Conservation (phyloP, 306 rosid genomes). For the Malus orientalis region DNA sequence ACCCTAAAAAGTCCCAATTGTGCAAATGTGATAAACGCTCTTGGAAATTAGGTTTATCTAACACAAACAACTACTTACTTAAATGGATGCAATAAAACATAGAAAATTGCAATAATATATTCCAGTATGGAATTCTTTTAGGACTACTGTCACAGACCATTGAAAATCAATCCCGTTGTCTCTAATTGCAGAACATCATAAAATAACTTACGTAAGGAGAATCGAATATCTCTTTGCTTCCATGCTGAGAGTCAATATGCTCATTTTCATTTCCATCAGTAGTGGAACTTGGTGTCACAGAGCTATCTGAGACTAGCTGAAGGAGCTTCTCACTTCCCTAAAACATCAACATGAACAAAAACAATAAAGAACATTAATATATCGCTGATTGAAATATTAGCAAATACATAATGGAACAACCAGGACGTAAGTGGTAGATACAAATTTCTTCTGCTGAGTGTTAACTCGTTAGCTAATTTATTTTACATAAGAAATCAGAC, state of each 20-base stretch:
- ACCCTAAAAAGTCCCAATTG: not conserved
- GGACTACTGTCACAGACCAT: not conserved
- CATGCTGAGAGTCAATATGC: slow-evolving; percentile 11
- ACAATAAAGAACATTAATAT: not conserved
- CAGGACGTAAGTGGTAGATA: not conserved
- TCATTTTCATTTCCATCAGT: slow-evolving; percentile 22
- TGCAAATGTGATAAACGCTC: not conserved
- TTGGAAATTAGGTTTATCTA: not conserved
- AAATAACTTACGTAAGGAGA: slow-evolving; percentile 48
- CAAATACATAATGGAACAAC: not conserved
- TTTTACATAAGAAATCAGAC: not conserved
- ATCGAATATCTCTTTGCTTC: slow-evolving; percentile 11
- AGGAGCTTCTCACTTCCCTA: slow-evolving; percentile 90
- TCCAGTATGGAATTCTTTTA: not conserved
- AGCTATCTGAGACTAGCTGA: slow-evolving; percentile 53
- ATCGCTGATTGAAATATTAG: not conserved
- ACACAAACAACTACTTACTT: not conserved
- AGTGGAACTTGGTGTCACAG: slow-evolving; percentile 18
- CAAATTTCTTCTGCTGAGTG: not conserved
- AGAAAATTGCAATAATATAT: not conserved
- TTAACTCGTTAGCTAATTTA: not conserved
- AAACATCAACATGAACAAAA: slow-evolving; percentile 11
- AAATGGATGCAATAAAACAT: not conserved
- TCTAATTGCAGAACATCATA: slow-evolving; percentile 1
- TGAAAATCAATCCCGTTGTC: not conserved